Evolutionary conservation across 2,329 filamentous ascomycete species (phyloP).

Genomic region (Phyllosticta capitalensis): DNA sequence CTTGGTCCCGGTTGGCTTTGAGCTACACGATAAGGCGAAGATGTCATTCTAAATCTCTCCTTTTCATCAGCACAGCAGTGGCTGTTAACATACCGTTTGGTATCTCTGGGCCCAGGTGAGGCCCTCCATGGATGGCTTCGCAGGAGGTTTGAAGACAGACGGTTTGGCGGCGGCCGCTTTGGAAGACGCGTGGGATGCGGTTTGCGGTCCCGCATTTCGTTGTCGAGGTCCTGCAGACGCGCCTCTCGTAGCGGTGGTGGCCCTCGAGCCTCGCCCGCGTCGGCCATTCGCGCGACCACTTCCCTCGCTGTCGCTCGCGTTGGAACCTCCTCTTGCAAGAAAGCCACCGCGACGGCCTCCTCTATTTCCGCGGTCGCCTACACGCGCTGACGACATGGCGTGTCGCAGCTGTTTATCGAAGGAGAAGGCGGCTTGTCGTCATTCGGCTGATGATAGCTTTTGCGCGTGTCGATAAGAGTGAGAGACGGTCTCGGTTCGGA

Average conservation of each 20-base stretch:
- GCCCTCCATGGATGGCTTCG: not conserved
- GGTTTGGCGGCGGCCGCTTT: not conserved
- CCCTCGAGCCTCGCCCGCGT: not conserved
- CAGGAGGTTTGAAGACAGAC: not conserved
- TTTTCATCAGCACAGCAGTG: not conserved
- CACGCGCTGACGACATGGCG: constrained; percentile 12
- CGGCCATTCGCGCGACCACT: not conserved
- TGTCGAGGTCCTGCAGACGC: constrained; percentile 1
- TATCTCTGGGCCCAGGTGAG: constrained; percentile 5
- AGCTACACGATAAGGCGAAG: constrained; percentile 10
- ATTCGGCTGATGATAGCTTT: not conserved
- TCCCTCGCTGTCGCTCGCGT: constrained; percentile 7
- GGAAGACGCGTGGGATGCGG: not conserved
- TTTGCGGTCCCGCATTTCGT: constrained; percentile 4
- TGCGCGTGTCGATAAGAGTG: not conserved
- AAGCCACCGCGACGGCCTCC: not conserved
- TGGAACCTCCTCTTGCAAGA: not conserved
- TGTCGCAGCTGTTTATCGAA: constrained; percentile 1
- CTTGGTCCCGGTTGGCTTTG: constrained; percentile 12
- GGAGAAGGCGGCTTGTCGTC: not conserved
- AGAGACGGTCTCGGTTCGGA: not conserved
- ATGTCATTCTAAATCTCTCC: constrained; percentile 10
- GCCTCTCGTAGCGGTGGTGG: constrained; percentile 1
- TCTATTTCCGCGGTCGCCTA: constrained; percentile 7
- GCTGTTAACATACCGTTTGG: constrained; percentile 9